A percentile compares a stretch with the other conserved stretches of the same genome.
These are phyloP conservation scores for Fragaria nilgerrensis DNA, from an alignment of 306 rosid species.

Conservation along the genomic window DNA sequence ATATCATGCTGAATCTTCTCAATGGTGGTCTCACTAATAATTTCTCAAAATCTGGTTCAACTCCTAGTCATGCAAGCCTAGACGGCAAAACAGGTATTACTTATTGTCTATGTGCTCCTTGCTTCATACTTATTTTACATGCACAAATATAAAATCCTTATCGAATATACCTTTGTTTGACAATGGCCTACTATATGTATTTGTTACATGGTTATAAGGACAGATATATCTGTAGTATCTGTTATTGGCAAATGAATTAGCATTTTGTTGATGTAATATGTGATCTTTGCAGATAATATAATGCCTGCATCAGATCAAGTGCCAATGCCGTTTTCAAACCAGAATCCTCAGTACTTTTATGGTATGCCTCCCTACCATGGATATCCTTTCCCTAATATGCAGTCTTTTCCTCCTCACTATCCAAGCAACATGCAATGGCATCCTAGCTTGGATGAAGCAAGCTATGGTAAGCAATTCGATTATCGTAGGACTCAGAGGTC, in stretches of 20 bases:
- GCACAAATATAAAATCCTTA: background rate
- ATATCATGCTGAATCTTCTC: slow-evolving; percentile 12
- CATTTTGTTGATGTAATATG: background rate
- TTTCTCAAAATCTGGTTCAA: background rate
- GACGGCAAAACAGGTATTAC: slow-evolving; percentile 1
- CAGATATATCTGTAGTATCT: background rate
- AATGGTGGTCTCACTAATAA: background rate
- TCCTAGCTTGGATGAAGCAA: slow-evolving; percentile 30
- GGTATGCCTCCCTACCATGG: slow-evolving; percentile 53
- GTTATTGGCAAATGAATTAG: background rate
- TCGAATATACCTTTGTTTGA: background rate
- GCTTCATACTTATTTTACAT: background rate
- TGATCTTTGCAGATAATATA: slow-evolving; percentile 33
- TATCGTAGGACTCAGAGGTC: slow-evolving; percentile 33
- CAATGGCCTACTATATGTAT: background rate
- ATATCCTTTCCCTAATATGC: slow-evolving; percentile 46
- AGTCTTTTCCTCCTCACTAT: slow-evolving; percentile 49
- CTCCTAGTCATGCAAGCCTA: slow-evolving; percentile 5
- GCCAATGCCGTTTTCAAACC: slow-evolving; percentile 53
- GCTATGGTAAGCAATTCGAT: background rate
- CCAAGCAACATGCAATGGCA: slow-evolving; percentile 55
- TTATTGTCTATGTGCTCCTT: background rate
- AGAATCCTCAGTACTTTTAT: slow-evolving; percentile 46
- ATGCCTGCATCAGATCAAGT: slow-evolving; percentile 38
- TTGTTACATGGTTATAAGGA: background rate